Conservation (phyloP, 768 basidiomycete genomes). For the Russula brevipes region DNA sequence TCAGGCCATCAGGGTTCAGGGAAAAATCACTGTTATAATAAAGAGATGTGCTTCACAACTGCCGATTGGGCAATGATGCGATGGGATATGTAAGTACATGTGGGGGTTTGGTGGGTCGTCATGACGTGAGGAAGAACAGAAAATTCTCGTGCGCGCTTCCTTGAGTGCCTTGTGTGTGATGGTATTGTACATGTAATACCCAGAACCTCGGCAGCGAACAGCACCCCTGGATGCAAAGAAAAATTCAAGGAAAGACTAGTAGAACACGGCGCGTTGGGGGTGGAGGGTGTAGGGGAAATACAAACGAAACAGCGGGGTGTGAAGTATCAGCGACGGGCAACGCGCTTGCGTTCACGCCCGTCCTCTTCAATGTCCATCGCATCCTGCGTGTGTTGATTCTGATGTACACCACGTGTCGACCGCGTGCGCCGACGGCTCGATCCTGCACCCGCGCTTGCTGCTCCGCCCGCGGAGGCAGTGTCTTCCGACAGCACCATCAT, state of each 20-base stretch:
- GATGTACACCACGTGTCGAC: constrained; percentile 39
- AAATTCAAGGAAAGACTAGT: background rate
- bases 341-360: constrained; percentile 66
- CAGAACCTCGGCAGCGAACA: constrained; percentile 4
- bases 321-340: constrained; percentile 54
- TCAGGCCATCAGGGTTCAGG: too few species aligned
- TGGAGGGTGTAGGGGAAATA: background rate
- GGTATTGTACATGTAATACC: constrained; percentile 20
- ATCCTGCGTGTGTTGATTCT: constrained; percentile 41
- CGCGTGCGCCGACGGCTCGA: constrained; percentile 51
- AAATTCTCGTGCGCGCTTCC: constrained; percentile 13
- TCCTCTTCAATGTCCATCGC: constrained; percentile 77
- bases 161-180: constrained; percentile 5
- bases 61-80: constrained; percentile 8
- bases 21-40: constrained; percentile 18
- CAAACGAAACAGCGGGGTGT: background rate
- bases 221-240: constrained; percentile 3
- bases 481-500: constrained; percentile 71
- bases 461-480: constrained; percentile 33
- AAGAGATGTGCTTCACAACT: constrained; percentile 23
- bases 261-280: background rate
- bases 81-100: constrained; percentile 24
- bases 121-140: constrained; percentile 1
- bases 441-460: constrained; percentile 36
- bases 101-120: constrained; percentile 1